Conservation (phyloP, 331 rosid species). For the Cydonia oblonga region DNA sequence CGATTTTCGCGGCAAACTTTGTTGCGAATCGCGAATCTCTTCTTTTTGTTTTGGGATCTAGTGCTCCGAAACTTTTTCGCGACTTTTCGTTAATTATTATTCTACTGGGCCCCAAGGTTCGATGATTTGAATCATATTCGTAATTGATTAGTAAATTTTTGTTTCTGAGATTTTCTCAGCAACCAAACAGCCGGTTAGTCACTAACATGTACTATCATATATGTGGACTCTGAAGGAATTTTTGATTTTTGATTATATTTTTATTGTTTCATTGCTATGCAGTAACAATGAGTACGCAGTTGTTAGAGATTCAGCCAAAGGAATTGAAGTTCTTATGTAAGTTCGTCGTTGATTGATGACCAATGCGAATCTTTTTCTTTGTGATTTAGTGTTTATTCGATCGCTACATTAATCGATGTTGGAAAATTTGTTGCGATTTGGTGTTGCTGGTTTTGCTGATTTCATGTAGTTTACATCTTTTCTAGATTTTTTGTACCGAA, state of each 20-base stretch:
- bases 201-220: not conserved
- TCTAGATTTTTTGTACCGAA: not conserved
- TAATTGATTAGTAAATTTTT: not conserved
- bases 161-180: constrained; percentile 12
- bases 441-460: not conserved
- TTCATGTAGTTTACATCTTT: not conserved
- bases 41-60: constrained; percentile 20
- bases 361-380: not conserved
- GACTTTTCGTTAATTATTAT: not conserved
- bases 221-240: not conserved
- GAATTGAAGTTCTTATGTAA: constrained; percentile 68
- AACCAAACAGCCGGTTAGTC: not conserved
- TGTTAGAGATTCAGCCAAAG: constrained; percentile 66
- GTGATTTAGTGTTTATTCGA: not conserved
- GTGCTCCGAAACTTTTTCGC: not conserved
- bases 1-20: not conserved
- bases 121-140: not conserved
- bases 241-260: not conserved
- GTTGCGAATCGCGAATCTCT: not conserved
- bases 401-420: not conserved
- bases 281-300: constrained; percentile 41
- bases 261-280: not conserved
- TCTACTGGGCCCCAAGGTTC: constrained; percentile 9
- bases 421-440: not conserved
- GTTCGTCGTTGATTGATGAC: constrained; percentile 15